These are phyloP conservation scores for Aspergillus proliferans DNA, from an alignment of 2,329 filamentous ascomycete species.

Conservation along the genomic window DNA sequence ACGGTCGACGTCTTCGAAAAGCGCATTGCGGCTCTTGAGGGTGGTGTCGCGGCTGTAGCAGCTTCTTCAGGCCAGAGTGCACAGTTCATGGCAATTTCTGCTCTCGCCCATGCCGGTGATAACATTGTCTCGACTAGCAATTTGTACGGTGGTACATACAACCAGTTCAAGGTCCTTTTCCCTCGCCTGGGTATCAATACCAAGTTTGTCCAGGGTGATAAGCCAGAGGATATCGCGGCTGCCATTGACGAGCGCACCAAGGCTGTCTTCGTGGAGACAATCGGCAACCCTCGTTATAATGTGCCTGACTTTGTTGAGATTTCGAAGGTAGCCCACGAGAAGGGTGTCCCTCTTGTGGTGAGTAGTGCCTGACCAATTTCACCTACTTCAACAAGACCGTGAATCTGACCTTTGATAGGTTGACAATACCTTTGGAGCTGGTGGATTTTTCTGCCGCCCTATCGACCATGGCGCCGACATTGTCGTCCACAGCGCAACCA, in stretches of 20 bases:
- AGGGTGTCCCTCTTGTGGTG: slow-evolving; percentile 60
- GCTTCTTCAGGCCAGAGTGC: slow-evolving; percentile 82
- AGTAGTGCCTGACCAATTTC: slow-evolving; percentile 6
- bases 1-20: slow-evolving; percentile 96
- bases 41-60: slow-evolving; percentile 79
- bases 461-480: slow-evolving; percentile 91
- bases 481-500: slow-evolving; percentile 88
- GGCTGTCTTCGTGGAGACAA: slow-evolving; percentile 84
- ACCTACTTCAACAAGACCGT: background rate
- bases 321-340: slow-evolving; percentile 67
- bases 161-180: slow-evolving; percentile 89
- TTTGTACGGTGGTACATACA: slow-evolving; percentile 92
- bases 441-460: slow-evolving; percentile 78
- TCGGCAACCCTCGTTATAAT: slow-evolving; percentile 91
- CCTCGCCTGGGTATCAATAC: slow-evolving; percentile 80
- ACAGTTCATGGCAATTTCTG: slow-evolving; percentile 81
- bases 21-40: slow-evolving; percentile 89
- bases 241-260: slow-evolving; percentile 91
- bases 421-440: slow-evolving; percentile 93
- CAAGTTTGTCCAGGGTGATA: slow-evolving; percentile 81
- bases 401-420: slow-evolving; percentile 45
- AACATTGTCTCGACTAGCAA: slow-evolving; percentile 90
- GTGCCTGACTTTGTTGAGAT: slow-evolving; percentile 86
- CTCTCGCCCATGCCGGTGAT: slow-evolving; percentile 80
- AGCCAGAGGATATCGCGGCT: slow-evolving; percentile 68